Conservation (phyloP, 73 alveolate genomes). For the Paramecium sonneborni region DNA sequence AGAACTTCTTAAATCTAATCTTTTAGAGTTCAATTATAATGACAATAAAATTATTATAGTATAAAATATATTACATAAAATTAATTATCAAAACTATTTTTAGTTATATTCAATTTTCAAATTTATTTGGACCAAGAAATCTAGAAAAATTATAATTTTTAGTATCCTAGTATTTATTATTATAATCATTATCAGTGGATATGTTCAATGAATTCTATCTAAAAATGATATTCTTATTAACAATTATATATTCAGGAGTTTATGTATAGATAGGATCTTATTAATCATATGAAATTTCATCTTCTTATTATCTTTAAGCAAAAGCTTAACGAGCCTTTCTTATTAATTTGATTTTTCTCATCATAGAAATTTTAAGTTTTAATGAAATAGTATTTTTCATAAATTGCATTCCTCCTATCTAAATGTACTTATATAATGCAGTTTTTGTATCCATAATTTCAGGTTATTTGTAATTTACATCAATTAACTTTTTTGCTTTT, state of each 20-base stretch:
- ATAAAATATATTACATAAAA: too few relatives aligned
- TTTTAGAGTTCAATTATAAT: neutral
- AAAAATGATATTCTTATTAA: neutral
- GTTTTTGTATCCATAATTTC: neutral
- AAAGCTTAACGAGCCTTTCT: neutral
- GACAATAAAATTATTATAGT: too few relatives aligned
- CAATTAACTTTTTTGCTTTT: neutral
- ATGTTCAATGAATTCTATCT: neutral
- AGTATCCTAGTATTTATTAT: neutral
- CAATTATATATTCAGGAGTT: neutral
- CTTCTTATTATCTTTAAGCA: neutral
- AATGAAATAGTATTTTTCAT: neutral
- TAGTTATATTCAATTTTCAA: neutral
- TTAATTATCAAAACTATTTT: neutral
- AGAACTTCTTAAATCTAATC: neutral
- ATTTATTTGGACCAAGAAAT: neutral
- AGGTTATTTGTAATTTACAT: neutral
- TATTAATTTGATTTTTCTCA: neutral
- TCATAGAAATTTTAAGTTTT: neutral
- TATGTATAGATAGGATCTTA: neutral
- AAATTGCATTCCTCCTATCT: neutral
- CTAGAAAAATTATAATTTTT: neutral
- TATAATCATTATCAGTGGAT: neutral
- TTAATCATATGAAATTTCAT: neutral
- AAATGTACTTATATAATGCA: neutral